Base-by-base conservation (phyloP, 768 basidiomycete species). In the Cubamyces sp. region DNA sequence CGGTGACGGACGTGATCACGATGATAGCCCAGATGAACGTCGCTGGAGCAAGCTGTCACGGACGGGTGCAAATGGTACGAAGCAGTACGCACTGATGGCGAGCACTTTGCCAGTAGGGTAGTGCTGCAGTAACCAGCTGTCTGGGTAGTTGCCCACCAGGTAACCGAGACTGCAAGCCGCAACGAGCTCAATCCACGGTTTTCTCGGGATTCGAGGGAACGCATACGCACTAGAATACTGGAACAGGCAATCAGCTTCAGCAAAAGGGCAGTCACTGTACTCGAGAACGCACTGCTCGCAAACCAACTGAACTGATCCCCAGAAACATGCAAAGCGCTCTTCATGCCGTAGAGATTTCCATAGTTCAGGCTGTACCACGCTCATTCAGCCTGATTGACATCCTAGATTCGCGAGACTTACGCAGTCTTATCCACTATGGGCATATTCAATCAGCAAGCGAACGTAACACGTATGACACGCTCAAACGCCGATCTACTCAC, bases 11-110 rank as follows among this genome's bases (percentile, higher is more conserved):
- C 66, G 59, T 54, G 21, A 75, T 72, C 34, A 73, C 68, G 41
- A 74, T 69, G 16, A 72, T 67, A n/a, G 73, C 73, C 76, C 76
- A 77, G 25, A 76, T 55, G 34, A 73, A 66, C 19, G 69, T 70
- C 9, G 71, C 67, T 16, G 57, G 23, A 15, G 61, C 21, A 69
- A 30, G 66, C 30, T 16, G 68, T 64, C 11, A 54, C 55, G 8
- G 15, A 49, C n/a, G 9, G 37, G 7, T 11, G 18, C 30, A 15
- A 16, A 8, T 3, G 16, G 7, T 11, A 40, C 6, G 2, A 57
- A 3, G 34, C 42, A 48, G 61, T 25, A 61, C 60, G 23, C 41
- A 66, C 65, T 66, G 34, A 61, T 61, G 0, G 66, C 41, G 15
- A 66, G 56, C 7, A 66, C 61, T 45, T 60, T 61, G 26, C 69